Base-by-base conservation (phyloP, 768 basidiomycete species). In the Mycena amicta region DNA sequence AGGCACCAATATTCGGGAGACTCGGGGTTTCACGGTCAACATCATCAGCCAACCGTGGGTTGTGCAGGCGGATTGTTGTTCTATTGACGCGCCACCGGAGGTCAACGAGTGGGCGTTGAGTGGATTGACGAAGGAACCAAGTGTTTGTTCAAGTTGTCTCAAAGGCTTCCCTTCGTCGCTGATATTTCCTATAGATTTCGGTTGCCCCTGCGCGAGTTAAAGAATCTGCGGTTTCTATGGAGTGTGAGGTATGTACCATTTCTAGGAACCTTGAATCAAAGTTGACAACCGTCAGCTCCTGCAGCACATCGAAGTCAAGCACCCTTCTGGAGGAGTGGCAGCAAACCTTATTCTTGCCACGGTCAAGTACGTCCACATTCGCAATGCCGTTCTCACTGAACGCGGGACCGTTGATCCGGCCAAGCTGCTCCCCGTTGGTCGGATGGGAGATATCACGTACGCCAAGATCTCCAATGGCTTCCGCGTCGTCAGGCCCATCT, bases 41-140 rank as follows among this genome's bases (percentile, higher is more conserved):
- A 85, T 89, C 46, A 88, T 93, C 69, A 89, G 87, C 63, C 87
- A 90, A 69, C 78, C 88, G 0, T 88, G 83, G 73, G 67, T 83
- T 30, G 79, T 81, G 56, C 80, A 83, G 6, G 85, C 87, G 3
- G 87, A 87, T 60, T 68, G 70, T 26, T 71, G 74, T 47, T 74
- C 79, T 1, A 74, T 84, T 18, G 79, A 87, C 56, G 76, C 83
- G 3, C 86, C 85, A 5, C 70, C 70, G 6, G 72, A 79, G 18
- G 71, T 82, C 26, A 78, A 80, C 55, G 85, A 87, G 70, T 89
- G 88, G 87, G 72, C 71, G 5, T 67, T 88, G 43, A 84, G 83
- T 47, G 88, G 87, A 15, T 67, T 87, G 56, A 87, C 84, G 3
- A 78, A 75, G 67, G 81, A 76, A 59, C 74, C 78, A 3, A 85